Base-by-base conservation (phyloP, 805 yeast species). In the Hanseniaspora mollemarum region DNA sequence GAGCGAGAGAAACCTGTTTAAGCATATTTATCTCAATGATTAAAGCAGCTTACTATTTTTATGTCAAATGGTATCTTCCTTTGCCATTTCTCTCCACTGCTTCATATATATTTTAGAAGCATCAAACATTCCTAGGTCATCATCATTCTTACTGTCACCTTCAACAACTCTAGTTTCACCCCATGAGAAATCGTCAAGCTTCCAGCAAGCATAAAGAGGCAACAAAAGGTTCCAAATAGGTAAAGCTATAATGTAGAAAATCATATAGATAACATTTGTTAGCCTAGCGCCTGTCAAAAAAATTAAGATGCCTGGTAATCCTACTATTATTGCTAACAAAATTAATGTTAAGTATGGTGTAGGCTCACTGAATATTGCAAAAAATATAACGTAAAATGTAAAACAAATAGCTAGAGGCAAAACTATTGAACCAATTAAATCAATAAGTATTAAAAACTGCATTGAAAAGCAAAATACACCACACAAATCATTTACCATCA, bases 141-240 rank as follows among this genome's bases (percentile, higher is more conserved):
- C 31, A 12, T 51, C 46, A 1, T 28, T 16, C 1, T 25, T 28
- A 13, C 52, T 52, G 1, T 46, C 54, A 13, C 56, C 54, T 58
- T 72, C 79, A 38, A 76, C 85, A 10, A 78, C 87, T 71, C 95
- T 75, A 1, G 96, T 88, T 54, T 86, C 94, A 62, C 96, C 96
- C 96, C 96, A 88, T 63, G 87, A 79, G 67, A 88, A 88, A 63
- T 88, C 95, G 66, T 88, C 96, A 67, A 87, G 87, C 61, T 87
- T 87, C 96, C 96, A 88, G 64, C 73, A 87, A 0, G 96, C 83
- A 65, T 88, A 87, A 12, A 79, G 61, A 1, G 96, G 96, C 43
- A 88, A 71, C 4, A 87, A 78, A 60, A 88, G 82, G 65, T 87
- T 88, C 96, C 96, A 88, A 51, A 88, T 73, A n/a, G 96, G 96